These are phyloP conservation scores for Secale cereale DNA, from an alignment of 176 grass and related monocot genomes.

Conservation along the genomic window DNA sequence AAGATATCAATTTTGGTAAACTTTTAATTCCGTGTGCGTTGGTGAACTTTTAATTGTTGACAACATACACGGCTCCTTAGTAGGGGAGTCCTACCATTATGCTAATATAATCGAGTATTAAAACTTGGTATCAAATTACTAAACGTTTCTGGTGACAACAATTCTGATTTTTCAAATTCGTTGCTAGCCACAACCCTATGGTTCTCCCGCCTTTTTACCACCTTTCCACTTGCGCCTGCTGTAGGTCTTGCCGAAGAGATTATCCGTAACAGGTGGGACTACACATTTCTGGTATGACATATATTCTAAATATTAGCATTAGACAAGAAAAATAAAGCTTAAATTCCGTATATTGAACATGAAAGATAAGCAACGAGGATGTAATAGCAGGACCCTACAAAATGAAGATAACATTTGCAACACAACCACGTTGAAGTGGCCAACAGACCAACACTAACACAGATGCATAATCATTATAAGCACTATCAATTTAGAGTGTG, in stretches of 20 bases:
- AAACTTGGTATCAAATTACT: neutral
- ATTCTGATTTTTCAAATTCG: conserved; percentile 1
- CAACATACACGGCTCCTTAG: neutral
- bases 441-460: neutral
- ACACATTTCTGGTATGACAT: conserved; percentile 41
- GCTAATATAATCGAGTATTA: conserved; percentile 18
- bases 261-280: neutral
- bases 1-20: neutral
- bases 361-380: neutral
- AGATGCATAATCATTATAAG: neutral
- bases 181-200: conserved; percentile 6
- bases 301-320: conserved; percentile 42
- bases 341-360: conserved; percentile 15
- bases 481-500: neutral
- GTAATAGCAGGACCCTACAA: neutral
- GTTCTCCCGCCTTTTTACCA: conserved; percentile 14
- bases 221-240: conserved; percentile 28
- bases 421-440: neutral
- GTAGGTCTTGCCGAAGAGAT: conserved; percentile 20
- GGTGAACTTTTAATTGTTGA: neutral
- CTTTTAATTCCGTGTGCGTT: neutral
- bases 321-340: conserved; percentile 1
- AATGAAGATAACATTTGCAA: neutral
- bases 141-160: neutral
- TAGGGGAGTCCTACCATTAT: neutral